Conservation (phyloP, 2,329 filamentous ascomycete species). For the Sporothrix sp. region DNA sequence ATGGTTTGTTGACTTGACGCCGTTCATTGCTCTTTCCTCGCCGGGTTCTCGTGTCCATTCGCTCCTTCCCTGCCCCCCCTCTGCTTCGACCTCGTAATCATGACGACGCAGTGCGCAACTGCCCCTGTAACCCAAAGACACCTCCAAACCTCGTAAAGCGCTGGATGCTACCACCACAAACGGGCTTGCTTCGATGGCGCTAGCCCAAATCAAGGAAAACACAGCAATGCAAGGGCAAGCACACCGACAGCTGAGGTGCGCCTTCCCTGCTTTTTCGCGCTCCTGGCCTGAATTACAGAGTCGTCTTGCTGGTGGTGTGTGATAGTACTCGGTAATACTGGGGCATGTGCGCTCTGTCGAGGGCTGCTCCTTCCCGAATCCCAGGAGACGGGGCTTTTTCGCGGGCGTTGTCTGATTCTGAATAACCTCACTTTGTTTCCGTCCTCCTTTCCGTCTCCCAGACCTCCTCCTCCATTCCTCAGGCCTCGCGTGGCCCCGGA, state of each 20-base stretch:
- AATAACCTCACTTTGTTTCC: slow-evolving; percentile 9
- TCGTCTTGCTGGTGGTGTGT: background rate
- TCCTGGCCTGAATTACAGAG: background rate
- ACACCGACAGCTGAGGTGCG: slow-evolving; percentile 14
- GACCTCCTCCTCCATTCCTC: background rate
- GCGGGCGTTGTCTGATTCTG: slow-evolving; percentile 1
- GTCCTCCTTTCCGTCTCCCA: background rate
- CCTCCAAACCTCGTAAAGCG: slow-evolving; percentile 8
- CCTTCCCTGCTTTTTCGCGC: slow-evolving; percentile 13
- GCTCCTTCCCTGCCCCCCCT: background rate
- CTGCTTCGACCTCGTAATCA: background rate
- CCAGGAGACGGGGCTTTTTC: slow-evolving; percentile 1
- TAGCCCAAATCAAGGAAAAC: slow-evolving; percentile 15
- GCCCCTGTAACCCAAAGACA: background rate
- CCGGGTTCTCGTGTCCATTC: background rate
- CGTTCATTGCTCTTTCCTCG: background rate
- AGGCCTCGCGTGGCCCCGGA: slow-evolving; percentile 4
- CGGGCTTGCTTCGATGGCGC: background rate
- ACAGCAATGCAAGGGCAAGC: slow-evolving; percentile 11
- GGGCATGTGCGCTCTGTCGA: background rate
- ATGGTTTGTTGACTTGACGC: background rate
- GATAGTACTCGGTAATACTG: too few species aligned
- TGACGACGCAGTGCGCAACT: slow-evolving; percentile 2
- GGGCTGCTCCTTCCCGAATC: slow-evolving; percentile 1
- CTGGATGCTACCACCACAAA: slow-evolving; percentile 12